phyloP scores from a whole-genome alignment of 2,329 filamentous ascomycete species.

The Clonostachys chloroleuca region DNA sequence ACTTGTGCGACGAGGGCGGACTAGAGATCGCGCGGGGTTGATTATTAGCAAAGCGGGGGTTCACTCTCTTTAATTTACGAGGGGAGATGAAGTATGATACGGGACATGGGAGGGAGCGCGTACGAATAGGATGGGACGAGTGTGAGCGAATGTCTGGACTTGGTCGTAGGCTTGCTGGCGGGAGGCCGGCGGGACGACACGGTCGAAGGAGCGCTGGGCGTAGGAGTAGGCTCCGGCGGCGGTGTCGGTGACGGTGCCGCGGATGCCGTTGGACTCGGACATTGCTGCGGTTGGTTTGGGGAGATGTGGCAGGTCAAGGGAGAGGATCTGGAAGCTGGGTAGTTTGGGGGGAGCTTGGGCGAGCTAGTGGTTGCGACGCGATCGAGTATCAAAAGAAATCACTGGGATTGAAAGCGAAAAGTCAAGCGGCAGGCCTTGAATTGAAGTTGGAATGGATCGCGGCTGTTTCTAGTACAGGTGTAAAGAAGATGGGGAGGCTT shows the following conservation, averaged over 20 bases:
- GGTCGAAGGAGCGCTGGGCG: slow-evolving; percentile 38
- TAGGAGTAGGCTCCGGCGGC: slow-evolving; percentile 30
- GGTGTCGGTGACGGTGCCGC: slow-evolving; percentile 20
- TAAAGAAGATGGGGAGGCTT: no score
- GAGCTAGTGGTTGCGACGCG: no score
- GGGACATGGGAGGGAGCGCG: background rate
- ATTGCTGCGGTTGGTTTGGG: background rate
- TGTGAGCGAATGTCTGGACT: slow-evolving; percentile 49
- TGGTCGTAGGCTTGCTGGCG: slow-evolving; percentile 52
- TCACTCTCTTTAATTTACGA: background rate
- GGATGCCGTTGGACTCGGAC: slow-evolving; percentile 10
- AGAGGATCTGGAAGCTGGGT: no score
- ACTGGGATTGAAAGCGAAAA: no score
- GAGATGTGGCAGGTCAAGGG: no score
- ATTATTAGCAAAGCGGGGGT: slow-evolving; percentile 4
- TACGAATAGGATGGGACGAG: slow-evolving; percentile 68
- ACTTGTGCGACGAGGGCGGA: slow-evolving; percentile 64
- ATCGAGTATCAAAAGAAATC: no score
- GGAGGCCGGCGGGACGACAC: slow-evolving; percentile 54
- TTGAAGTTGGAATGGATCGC: no score
- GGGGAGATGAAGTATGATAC: background rate
- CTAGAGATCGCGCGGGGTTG: slow-evolving; percentile 27
- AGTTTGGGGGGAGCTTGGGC: no score
- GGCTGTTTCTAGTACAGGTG: no score
- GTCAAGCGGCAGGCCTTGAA: no score